Evolutionary conservation across 1,139 yeast genomes (phyloP).

Genomic region (Geotrichum citri-aurantii): DNA sequence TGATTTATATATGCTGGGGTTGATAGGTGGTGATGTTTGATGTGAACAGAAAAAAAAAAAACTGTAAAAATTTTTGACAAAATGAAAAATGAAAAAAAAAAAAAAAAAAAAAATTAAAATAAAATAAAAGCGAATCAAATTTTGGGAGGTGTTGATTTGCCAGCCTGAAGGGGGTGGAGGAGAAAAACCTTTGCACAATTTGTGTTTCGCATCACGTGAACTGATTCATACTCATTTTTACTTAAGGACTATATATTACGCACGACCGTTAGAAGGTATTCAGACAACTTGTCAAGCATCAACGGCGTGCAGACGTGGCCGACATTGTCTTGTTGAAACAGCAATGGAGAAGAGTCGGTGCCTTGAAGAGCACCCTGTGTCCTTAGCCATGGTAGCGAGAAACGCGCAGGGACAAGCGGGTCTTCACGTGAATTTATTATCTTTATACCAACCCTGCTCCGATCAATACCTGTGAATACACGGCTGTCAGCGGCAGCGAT

Average conservation of each 20-base stretch:
- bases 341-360: neutral
- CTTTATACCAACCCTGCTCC: neutral
- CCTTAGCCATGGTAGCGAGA: constrained; percentile 7
- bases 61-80: too few species aligned
- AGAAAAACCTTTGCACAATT: too few species aligned
- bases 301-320: constrained; percentile 15
- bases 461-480: constrained; percentile 1
- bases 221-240: neutral
- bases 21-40: neutral
- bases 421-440: constrained; percentile 14
- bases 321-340: constrained; percentile 7
- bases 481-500: constrained; percentile 11
- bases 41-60: neutral
- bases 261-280: constrained; percentile 3
- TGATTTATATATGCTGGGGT: neutral
- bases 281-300: constrained; percentile 12
- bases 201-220: neutral
- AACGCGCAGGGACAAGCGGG: constrained; percentile 17
- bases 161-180: neutral
- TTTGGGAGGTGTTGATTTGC: constrained; percentile 8
- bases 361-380: neutral
- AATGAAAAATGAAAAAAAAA: neutral
- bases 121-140: neutral
- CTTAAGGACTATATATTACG: constrained; percentile 4
- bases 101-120: too few species aligned